phyloP scores from a whole-genome alignment of 441 rosid species.

The California macrophylla region DNA sequence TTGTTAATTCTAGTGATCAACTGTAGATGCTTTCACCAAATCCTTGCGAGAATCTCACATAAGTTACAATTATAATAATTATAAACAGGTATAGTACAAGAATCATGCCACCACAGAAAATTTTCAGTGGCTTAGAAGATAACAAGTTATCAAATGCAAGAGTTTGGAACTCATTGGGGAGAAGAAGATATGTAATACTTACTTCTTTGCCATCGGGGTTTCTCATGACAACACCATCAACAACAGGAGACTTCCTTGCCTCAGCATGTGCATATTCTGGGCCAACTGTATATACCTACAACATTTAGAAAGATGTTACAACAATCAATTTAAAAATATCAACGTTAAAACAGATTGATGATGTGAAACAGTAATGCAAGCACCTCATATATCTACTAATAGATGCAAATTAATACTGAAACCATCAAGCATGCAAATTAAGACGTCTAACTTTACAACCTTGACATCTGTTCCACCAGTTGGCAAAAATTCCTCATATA shows the following conservation, averaged over 20 bases:
- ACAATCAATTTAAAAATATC: conserved; percentile 12
- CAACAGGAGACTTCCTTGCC: conserved; percentile 99
- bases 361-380: background rate
- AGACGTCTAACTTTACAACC: conserved; percentile 32
- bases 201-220: conserved; percentile 98
- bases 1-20: too few species aligned
- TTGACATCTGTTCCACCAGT: conserved; percentile 99
- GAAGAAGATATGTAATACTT: conserved; percentile 22
- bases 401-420: background rate
- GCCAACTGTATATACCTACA: conserved; percentile 94
- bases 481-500: conserved; percentile 98
- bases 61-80: too few species aligned
- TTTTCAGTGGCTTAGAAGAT: background rate
- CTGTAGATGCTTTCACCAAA: background rate
- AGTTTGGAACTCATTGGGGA: background rate
- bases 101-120: background rate
- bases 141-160: background rate
- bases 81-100: background rate
- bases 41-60: background rate
- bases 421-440: conserved; percentile 2
- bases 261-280: conserved; percentile 99
- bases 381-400: background rate
- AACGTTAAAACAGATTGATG: conserved; percentile 2
- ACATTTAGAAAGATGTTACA: conserved; percentile 25
- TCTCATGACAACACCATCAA: conserved; percentile 99